Conservation (phyloP, 1,284 basidiomycete species). For the Irpex lacteus region DNA sequence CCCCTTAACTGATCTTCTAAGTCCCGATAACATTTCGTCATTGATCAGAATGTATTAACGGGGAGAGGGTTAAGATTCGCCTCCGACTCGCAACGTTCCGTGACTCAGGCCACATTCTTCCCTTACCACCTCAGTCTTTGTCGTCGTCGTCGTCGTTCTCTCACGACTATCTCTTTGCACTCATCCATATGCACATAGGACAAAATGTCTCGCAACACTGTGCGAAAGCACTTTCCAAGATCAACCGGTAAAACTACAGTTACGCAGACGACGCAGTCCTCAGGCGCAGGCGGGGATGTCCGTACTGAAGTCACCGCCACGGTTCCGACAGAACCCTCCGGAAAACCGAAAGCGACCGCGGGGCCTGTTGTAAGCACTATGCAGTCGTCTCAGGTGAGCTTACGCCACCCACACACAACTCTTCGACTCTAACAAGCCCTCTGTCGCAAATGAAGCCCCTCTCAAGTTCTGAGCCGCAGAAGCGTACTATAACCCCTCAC, state of each 20-base stretch:
- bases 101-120: slow-evolving; percentile 11
- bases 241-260: neutral
- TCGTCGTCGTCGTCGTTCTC: slow-evolving; percentile 1
- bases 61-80: slow-evolving; percentile 7
- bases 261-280: neutral
- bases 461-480: neutral
- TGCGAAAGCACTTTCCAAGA: slow-evolving; percentile 11
- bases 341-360: no score
- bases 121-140: neutral
- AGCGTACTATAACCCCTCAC: neutral
- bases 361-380: no score
- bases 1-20: neutral
- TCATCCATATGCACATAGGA: slow-evolving; percentile 9
- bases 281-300: neutral
- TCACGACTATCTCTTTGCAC: neutral
- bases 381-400: no score
- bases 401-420: no score
- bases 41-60: neutral
- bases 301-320: neutral
- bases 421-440: neutral
- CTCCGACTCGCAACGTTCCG: slow-evolving; percentile 12
- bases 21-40: neutral
- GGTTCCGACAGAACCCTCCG: neutral
- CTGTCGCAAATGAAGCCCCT: neutral
- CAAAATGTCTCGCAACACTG: slow-evolving; percentile 8